These are phyloP conservation scores for Wickerhamomyces strasburgensis DNA, from an alignment of 805 yeast species.

Conservation along the genomic window DNA sequence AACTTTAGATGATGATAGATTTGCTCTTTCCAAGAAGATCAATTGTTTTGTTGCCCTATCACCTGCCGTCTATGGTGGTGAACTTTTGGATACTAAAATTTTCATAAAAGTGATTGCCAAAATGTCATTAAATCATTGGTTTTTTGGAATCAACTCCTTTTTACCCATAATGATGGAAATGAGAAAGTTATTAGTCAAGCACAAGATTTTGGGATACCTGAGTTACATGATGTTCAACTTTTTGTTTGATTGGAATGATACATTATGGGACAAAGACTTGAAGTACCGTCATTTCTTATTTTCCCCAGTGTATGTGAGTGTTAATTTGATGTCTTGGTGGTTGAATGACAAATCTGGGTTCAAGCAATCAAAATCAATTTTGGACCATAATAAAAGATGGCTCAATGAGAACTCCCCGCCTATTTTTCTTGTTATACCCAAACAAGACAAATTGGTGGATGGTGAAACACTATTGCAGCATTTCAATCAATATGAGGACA, in stretches of 20 bases:
- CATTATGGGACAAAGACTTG: slow-evolving; percentile 63
- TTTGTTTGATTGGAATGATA: slow-evolving; percentile 83
- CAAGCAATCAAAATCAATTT: slow-evolving; percentile 34
- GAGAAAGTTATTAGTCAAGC: slow-evolving; percentile 45
- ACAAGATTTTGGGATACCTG: slow-evolving; percentile 51
- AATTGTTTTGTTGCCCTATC: slow-evolving; percentile 73
- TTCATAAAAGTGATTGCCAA: slow-evolving; percentile 61
- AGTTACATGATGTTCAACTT: slow-evolving; percentile 84
- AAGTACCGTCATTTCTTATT: slow-evolving; percentile 76
- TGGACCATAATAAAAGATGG: slow-evolving; percentile 54
- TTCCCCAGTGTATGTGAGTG: slow-evolving; percentile 78
- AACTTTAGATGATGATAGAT: slow-evolving; percentile 49
- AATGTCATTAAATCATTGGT: slow-evolving; percentile 40
- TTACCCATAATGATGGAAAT: slow-evolving; percentile 67
- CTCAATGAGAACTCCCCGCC: slow-evolving; percentile 48
- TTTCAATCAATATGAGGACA: slow-evolving; percentile 51
- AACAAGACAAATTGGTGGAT: slow-evolving; percentile 70
- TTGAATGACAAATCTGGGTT: slow-evolving; percentile 46
- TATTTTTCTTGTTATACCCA: slow-evolving; percentile 65
- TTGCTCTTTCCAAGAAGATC: slow-evolving; percentile 47
- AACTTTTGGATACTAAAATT: slow-evolving; percentile 53
- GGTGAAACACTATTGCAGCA: slow-evolving; percentile 65
- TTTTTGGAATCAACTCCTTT: slow-evolving; percentile 77
- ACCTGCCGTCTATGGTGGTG: slow-evolving; percentile 90
- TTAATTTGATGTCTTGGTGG: slow-evolving; percentile 93